A percentile compares a stretch with the other conserved stretches of the same genome.
Evolutionary conservation across 805 yeast genomes (phyloP).

Genomic region (Wickerhamiella occidentalis): DNA sequence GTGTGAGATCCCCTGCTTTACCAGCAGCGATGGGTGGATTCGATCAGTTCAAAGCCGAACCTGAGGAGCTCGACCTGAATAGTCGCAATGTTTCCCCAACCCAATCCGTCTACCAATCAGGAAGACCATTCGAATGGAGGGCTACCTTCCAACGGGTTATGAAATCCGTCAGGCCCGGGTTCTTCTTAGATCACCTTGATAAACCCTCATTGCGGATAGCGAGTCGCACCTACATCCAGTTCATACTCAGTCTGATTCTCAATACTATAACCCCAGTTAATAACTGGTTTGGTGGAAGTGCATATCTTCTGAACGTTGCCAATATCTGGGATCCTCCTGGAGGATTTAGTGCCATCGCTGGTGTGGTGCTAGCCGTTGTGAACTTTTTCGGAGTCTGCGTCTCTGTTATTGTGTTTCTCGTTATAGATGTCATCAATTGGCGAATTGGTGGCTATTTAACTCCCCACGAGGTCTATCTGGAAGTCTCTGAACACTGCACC

Average conservation of each 20-base stretch:
- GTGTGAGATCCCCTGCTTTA: no score
- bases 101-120: not conserved
- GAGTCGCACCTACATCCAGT: not conserved
- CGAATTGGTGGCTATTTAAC: not conserved
- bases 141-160: not conserved
- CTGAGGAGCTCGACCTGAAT: not conserved
- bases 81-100: not conserved
- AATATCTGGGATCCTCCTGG: conserved; percentile 4
- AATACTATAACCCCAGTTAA: not conserved
- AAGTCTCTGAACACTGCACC: not conserved
- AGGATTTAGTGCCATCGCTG: not conserved
- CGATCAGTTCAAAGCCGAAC: not conserved
- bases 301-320: conserved; percentile 1
- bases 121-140: not conserved
- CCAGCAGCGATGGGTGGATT: not conserved
- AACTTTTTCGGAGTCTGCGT: not conserved
- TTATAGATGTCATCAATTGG: not conserved
- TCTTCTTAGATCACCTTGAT: not conserved
- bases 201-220: not conserved
- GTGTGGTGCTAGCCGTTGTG: not conserved
- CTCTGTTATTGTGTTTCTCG: not conserved
- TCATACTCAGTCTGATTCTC: not conserved
- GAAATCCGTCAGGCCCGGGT: not conserved
- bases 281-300: conserved; percentile 3
- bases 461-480: not conserved